Conservation (phyloP, 2,329 filamentous ascomycete genomes). For the Diaporthe sp. region DNA sequence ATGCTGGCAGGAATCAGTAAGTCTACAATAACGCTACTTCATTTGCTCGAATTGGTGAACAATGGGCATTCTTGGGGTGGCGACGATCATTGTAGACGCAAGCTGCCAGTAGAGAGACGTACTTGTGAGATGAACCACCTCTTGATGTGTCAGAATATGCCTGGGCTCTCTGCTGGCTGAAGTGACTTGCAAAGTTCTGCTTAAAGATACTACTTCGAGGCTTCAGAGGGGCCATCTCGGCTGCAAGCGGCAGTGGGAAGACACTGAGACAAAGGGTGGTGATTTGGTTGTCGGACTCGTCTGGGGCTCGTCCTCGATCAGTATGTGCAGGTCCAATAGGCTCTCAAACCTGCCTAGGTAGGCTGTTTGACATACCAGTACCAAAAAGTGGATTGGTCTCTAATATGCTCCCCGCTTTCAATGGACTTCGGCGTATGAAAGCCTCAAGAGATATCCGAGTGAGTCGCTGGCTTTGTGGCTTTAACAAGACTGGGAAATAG, state of each 20-base stretch:
- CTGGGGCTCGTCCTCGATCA: background rate
- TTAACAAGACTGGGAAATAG: background rate
- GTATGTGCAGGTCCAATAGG: background rate
- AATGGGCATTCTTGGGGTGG: background rate
- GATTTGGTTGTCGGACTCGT: background rate
- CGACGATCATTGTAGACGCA: conserved; percentile 30
- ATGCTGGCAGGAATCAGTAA: conserved; percentile 62
- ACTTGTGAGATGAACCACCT: conserved; percentile 70
- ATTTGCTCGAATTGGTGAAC: background rate
- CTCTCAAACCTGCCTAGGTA: no score
- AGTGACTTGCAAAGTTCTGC: conserved; percentile 76
- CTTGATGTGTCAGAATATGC: conserved; percentile 76
- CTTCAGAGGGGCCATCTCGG: conserved; percentile 58
- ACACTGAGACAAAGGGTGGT: conserved; percentile 2
- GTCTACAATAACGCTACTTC: background rate
- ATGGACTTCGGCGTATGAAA: background rate
- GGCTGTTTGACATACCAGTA: background rate
- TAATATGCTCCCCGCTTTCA: background rate
- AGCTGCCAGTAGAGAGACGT: conserved; percentile 53
- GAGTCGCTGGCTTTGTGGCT: background rate
- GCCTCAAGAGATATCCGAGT: background rate
- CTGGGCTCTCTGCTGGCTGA: conserved; percentile 77
- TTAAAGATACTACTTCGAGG: conserved; percentile 73
- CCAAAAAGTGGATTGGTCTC: background rate
- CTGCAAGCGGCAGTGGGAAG: background rate